Base-by-base conservation (phyloP, 1,284 basidiomycete genomes). In the Mycena citricolor region DNA sequence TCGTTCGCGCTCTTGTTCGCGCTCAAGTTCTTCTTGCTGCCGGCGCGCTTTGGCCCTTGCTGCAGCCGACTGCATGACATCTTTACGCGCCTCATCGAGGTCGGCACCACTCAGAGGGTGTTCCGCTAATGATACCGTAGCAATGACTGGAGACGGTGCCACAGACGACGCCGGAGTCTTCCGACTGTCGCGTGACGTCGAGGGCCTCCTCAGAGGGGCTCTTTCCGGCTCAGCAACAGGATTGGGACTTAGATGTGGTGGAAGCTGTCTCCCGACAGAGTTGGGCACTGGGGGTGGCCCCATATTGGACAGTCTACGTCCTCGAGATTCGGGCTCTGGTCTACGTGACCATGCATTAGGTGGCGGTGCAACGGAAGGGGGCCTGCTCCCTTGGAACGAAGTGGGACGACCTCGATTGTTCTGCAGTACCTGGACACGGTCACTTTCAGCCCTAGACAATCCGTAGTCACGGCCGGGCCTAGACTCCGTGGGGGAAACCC, bases 31-130 rank as follows among this genome's bases (percentile, higher is more conserved):
- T 57, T 95, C 94, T 35, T 87, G 80, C 59, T 91, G 79, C 35
- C 92, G 70, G 45, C 88, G 71, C 47, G 81, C 70, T 57, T 83
- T 84, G 1, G 94, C 94, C 39, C 92, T 79, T 56, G 91, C 92
- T 3, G 93, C 94, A 4, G 91, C 91, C 43, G 70, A 79, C 52
- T 93, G 90, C 93, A 97, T 95, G 36, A 90, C 77, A 31, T 83
- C 82, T 55, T 89, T 89, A 54, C 88, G 81, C 8, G 76, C 73
- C 51, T 83, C 83, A 42, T 91, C 84, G 31, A 87, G 61, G 55
- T 87, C 86, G n/a, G 74, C 62, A 8, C 55, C 68, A 17, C 58
- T 57, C 10, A 69, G 43, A 57, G 58, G n/a, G n/a, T n/a, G 28
- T 24, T 54, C 53, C 32, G 64, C 61, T 33, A 73, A 48, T 57